phyloP scores from a whole-genome alignment of 106 monocot genomes.

The Dendrobium nobile region DNA sequence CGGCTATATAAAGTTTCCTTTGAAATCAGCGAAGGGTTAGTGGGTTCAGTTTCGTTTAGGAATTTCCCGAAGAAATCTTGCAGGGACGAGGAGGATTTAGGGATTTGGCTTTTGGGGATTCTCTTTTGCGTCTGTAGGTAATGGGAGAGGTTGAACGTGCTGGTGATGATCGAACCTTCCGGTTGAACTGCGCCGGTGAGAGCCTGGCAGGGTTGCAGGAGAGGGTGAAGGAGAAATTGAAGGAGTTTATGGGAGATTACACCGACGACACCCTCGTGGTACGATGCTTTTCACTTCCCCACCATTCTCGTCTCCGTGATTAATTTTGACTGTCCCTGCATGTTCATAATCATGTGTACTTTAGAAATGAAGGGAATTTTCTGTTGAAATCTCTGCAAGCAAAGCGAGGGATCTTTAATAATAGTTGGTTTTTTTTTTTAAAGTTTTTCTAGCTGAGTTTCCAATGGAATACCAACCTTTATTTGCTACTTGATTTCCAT shows the following conservation, averaged over 20 bases:
- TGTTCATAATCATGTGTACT: background rate
- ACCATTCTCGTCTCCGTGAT: background rate
- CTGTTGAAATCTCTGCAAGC: background rate
- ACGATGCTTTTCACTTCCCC: constrained; percentile 2
- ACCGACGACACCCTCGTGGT: constrained; percentile 79
- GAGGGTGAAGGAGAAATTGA: constrained; percentile 60
- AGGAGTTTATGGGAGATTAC: constrained; percentile 73
- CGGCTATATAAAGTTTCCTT: background rate
- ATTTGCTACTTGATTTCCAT: background rate
- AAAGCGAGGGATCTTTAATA: background rate
- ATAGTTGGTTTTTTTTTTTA: background rate
- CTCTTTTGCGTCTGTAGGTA: background rate
- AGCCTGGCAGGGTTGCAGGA: constrained; percentile 38
- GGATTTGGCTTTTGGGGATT: background rate
- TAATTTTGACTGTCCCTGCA: background rate
- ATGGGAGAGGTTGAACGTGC: constrained; percentile 10
- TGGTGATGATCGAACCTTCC: constrained; percentile 19
- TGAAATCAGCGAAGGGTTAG: no score
- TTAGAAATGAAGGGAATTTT: background rate
- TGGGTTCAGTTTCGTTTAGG: background rate
- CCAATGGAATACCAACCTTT: background rate
- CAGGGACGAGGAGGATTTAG: background rate
- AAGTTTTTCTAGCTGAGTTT: background rate
- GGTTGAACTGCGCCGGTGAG: constrained; percentile 33
- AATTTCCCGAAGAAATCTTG: background rate